phyloP scores from a whole-genome alignment of 202 grass and related monocot species.

The Bolboschoenoplectus hybrid region DNA sequence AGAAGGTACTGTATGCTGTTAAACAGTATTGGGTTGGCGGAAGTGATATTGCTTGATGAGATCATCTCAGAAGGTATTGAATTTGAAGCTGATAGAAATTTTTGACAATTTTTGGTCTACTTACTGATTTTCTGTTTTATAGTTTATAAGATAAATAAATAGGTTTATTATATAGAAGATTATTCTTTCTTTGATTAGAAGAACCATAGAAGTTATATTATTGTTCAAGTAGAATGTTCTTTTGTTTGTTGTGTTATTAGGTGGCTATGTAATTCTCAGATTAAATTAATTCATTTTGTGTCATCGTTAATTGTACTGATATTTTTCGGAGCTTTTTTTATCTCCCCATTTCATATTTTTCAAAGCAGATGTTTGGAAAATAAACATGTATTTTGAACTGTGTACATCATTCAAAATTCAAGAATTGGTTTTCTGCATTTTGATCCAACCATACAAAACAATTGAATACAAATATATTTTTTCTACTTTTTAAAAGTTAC shows the following conservation, averaged over 20 bases:
- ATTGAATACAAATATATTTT: too few relatives aligned
- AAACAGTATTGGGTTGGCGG: conserved; percentile 70
- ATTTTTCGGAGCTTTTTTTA: neutral
- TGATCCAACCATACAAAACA: neutral
- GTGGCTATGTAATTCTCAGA: neutral
- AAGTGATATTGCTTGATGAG: conserved; percentile 34
- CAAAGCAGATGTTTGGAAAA: neutral
- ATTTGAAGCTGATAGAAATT: neutral
- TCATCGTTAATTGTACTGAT: conserved; percentile 11
- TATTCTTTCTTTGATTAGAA: neutral
- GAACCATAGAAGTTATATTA: conserved; percentile 21
- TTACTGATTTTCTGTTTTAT: neutral
- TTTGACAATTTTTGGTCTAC: neutral
- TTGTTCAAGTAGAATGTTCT: neutral
- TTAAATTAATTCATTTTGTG: neutral
- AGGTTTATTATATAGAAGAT: neutral
- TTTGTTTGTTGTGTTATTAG: conserved; percentile 17
- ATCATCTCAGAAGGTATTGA: neutral
- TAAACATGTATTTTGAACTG: neutral
- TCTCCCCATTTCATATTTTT: neutral
- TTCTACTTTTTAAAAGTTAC: too few relatives aligned
- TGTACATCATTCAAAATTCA: neutral
- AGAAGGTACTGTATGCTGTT: conserved; percentile 69
- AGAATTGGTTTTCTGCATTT: neutral
- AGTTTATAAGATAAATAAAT: conserved; percentile 29